These are phyloP conservation scores for Hyphopichia pseudoburtonii DNA, from an alignment of 1,139 yeast species.

Conservation along the genomic window DNA sequence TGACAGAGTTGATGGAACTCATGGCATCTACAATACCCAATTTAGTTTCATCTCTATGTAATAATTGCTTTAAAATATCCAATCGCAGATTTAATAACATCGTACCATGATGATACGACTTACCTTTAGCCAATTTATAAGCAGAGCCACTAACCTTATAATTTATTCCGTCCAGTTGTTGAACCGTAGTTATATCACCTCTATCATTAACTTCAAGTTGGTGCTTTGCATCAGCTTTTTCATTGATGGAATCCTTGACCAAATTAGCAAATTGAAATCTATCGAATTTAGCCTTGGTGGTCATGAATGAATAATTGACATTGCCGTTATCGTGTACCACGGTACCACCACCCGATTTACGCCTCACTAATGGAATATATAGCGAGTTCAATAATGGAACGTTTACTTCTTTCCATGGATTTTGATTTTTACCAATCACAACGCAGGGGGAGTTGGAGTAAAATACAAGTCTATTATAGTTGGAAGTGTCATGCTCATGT, in stretches of 20 bases:
- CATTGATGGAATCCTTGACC: constrained; percentile 53
- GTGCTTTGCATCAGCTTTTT: constrained; percentile 18
- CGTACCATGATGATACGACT: constrained; percentile 94
- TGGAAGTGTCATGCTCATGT: constrained; percentile 12
- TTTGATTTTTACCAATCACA: constrained; percentile 94
- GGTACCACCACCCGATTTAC: constrained; percentile 94
- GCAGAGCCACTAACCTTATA: constrained; percentile 88
- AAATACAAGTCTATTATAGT: constrained; percentile 58
- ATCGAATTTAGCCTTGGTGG: constrained; percentile 65
- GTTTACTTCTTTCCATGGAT: constrained; percentile 88
- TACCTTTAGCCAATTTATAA: constrained; percentile 77
- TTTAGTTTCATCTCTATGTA: constrained; percentile 47
- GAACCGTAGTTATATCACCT: constrained; percentile 68
- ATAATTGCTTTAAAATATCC: constrained; percentile 52
- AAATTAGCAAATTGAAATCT: constrained; percentile 59
- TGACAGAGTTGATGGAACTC: constrained; percentile 71
- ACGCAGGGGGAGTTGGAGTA: constrained; percentile 83
- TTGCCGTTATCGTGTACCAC: constrained; percentile 96
- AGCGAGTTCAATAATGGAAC: constrained; percentile 53
- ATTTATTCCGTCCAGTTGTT: constrained; percentile 24
- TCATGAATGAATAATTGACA: constrained; percentile 80
- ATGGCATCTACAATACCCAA: constrained; percentile 54
- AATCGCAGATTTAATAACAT: constrained; percentile 77
- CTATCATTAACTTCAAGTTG: constrained; percentile 55
- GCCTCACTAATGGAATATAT: constrained; percentile 68